A percentile compares a stretch with the other conserved stretches of the same genome.
These are phyloP conservation scores for Linnemannia hyalina DNA, from an alignment of 192 early-diverging fungal genomes.

Conservation along the genomic window DNA sequence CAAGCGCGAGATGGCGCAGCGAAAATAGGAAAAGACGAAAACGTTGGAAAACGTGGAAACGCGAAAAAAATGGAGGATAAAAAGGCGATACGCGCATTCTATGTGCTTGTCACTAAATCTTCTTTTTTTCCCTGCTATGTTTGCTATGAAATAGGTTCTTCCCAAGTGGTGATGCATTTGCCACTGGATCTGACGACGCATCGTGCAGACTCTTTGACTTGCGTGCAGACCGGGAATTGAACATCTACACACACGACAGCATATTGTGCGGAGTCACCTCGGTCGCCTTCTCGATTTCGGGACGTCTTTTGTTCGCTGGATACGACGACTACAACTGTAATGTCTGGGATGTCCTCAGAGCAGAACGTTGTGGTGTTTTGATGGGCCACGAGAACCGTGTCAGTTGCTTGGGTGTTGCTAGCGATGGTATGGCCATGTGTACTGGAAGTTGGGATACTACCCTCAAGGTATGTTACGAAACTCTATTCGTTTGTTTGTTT, in stretches of 20 bases:
- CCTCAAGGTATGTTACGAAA: constrained; percentile 81
- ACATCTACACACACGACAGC: constrained; percentile 98
- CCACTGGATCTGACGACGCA: constrained; percentile 99
- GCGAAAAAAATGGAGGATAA: background rate
- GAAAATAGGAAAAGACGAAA: background rate
- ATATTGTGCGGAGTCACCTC: constrained; percentile 99
- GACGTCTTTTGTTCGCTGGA: constrained; percentile 96
- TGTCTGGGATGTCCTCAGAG: constrained; percentile 99
- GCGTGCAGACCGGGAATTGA: constrained; percentile 97
- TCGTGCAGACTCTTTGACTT: constrained; percentile 99
- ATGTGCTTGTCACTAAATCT: background rate
- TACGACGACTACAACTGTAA: constrained; percentile 99
- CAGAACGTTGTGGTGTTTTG: constrained; percentile 93
- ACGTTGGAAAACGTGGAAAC: background rate
- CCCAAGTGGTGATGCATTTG: constrained; percentile 98
- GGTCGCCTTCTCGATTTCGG: constrained; percentile 96
- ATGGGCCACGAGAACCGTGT: constrained; percentile 97
- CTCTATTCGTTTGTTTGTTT: background rate
- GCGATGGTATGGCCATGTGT: constrained; percentile 98
- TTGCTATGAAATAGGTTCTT: constrained; percentile 80
- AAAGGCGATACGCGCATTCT: too few species aligned
- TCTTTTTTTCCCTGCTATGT: background rate
- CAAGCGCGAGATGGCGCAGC: background rate
- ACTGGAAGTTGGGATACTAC: constrained; percentile 99
- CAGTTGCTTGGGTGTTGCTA: constrained; percentile 95